phyloP scores from a whole-genome alignment of 495 filamentous ascomycete genomes.

The Tuber brumale region DNA sequence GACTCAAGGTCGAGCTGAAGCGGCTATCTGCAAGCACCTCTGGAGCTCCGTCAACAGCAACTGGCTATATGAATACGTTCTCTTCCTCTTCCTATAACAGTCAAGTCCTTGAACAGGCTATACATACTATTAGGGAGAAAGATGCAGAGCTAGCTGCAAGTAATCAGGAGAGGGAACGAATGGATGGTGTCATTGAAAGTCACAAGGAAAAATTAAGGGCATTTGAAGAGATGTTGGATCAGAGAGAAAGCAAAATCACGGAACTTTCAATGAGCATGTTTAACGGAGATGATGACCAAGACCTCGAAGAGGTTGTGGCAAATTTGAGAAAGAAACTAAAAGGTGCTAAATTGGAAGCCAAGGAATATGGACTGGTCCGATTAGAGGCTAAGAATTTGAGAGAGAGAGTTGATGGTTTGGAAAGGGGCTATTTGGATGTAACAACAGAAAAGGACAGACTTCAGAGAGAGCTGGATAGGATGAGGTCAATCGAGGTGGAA shows the following conservation, averaged over 20 bases:
- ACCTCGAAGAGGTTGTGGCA: conserved; percentile 46
- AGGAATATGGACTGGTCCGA: conserved; percentile 48
- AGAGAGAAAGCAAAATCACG: conserved; percentile 39
- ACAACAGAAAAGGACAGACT: conserved; percentile 48
- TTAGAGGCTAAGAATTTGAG: conserved; percentile 48
- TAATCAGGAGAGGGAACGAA: conserved; percentile 54
- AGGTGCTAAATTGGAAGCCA: conserved; percentile 49
- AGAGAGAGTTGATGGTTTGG: conserved; percentile 47
- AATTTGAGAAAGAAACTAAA: conserved; percentile 48
- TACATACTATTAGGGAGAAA: conserved; percentile 58
- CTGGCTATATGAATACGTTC: conserved; percentile 12
- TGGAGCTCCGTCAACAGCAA: conserved; percentile 32
- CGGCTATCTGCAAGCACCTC: conserved; percentile 22
- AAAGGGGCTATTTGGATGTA: conserved; percentile 46
- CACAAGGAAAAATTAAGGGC: conserved; percentile 45
- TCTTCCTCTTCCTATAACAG: conserved; percentile 17
- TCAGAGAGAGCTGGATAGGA: conserved; percentile 43
- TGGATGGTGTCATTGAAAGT: conserved; percentile 53
- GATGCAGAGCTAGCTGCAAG: conserved; percentile 50
- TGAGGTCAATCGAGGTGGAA: conserved; percentile 39
- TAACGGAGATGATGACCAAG: conserved; percentile 44
- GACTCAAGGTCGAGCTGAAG: conserved; percentile 47
- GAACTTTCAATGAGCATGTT: conserved; percentile 41
- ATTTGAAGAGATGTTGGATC: conserved; percentile 36
- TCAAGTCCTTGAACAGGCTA: conserved; percentile 40